A percentile compares a stretch with the other conserved stretches of the same genome.
These are phyloP conservation scores for Backusella parvicylindrica DNA, from an alignment of 192 early-diverging fungal genomes.

Conservation along the genomic window DNA sequence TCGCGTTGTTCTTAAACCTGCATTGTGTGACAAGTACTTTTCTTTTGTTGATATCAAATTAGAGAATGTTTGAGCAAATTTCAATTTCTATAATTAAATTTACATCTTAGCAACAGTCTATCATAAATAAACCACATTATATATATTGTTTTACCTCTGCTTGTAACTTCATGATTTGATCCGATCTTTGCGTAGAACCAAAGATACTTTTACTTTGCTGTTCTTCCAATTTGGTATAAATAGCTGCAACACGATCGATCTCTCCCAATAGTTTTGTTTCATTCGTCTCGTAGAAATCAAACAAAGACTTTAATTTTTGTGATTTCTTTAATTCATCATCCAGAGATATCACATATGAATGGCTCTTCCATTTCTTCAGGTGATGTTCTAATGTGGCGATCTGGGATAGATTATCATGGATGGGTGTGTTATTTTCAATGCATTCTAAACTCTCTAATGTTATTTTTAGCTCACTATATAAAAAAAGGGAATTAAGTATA, in stretches of 20 bases:
- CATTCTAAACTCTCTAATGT: not conserved
- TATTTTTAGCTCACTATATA: not conserved
- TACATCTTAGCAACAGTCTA: too few species aligned
- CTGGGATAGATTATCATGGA: not conserved
- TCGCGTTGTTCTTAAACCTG: conserved; percentile 68
- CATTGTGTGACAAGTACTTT: conserved; percentile 53
- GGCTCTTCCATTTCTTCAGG: not conserved
- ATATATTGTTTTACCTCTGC: conserved; percentile 53
- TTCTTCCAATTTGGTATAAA: conserved; percentile 80
- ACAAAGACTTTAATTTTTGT: not conserved
- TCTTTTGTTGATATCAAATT: conserved; percentile 69
- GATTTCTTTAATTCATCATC: not conserved
- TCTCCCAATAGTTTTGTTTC: conserved; percentile 55
- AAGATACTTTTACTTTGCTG: conserved; percentile 79
- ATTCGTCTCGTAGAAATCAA: conserved; percentile 39
- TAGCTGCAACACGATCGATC: conserved; percentile 61
- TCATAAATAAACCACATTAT: too few species aligned
- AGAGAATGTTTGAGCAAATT: conserved; percentile 81
- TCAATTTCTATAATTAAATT: conserved; percentile 55
- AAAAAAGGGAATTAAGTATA: too few species aligned
- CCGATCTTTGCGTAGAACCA: conserved; percentile 72
- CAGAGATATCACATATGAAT: not conserved
- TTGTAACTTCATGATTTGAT: conserved; percentile 70
- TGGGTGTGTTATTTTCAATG: not conserved
- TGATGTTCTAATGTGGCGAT: not conserved